phyloP scores from a whole-genome alignment of 768 basidiomycete genomes.

The Suillus spraguei region DNA sequence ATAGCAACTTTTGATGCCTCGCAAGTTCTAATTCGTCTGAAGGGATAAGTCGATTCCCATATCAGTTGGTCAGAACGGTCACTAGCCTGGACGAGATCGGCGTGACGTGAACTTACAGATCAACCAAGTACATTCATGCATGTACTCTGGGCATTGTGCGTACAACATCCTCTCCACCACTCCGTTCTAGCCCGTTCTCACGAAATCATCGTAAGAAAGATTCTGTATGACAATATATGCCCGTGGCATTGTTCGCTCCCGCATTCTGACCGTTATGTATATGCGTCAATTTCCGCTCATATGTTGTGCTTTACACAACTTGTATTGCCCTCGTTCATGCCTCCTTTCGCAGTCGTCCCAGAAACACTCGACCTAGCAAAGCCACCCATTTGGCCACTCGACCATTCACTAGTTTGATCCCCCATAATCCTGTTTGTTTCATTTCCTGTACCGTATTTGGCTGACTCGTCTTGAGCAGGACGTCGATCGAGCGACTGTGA shows the following conservation, averaged over 20 bases:
- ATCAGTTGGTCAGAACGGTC: background rate
- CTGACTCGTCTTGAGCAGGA: constrained; percentile 35
- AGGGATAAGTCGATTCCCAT: background rate
- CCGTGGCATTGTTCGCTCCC: background rate
- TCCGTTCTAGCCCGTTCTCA: background rate
- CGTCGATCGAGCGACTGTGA: constrained; percentile 48
- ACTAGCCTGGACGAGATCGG: background rate
- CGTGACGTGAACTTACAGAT: too few relatives aligned
- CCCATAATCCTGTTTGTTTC: background rate
- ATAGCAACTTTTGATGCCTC: background rate
- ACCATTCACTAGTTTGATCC: background rate
- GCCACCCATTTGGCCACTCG: too few relatives aligned
- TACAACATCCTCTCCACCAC: background rate
- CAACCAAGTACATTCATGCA: background rate
- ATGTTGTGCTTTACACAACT: too few relatives aligned
- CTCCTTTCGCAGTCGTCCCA: background rate
- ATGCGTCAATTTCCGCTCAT: too few relatives aligned
- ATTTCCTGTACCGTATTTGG: background rate
- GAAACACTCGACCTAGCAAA: too few relatives aligned
- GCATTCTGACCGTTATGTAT: background rate
- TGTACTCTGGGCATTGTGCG: background rate
- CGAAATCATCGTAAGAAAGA: background rate
- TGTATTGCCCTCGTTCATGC: background rate
- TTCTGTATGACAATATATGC: background rate
- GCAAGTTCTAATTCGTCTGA: background rate